A percentile compares a stretch with the other conserved stretches of the same genome.
Conservation (phyloP, 2,329 filamentous ascomycete species). For the Trichoderma atroviride region DNA sequence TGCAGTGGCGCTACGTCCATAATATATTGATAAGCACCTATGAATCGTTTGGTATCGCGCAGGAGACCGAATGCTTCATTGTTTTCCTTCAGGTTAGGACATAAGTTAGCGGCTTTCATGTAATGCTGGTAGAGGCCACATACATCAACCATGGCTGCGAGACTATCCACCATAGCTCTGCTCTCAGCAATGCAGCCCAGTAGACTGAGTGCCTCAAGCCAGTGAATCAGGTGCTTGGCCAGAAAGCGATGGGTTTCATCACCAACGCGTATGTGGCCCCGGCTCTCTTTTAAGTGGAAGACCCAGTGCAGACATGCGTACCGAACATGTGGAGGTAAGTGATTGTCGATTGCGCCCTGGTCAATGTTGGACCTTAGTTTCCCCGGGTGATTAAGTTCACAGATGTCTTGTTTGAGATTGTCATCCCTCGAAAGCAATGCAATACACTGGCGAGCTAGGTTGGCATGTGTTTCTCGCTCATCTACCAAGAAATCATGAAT, state of each 20-base stretch:
- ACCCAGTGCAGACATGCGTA: conserved; percentile 7
- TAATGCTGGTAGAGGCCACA: not conserved
- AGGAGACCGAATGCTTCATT: not conserved
- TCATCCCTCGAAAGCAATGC: not conserved
- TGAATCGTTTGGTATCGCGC: not conserved
- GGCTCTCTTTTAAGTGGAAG: not conserved
- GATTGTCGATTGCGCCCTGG: not conserved
- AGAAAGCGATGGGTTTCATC: not conserved
- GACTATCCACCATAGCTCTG: not conserved
- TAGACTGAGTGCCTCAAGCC: not conserved
- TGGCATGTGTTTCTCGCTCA: not conserved
- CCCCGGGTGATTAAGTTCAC: not conserved
- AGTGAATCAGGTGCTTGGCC: not conserved
- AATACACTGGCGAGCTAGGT: not conserved
- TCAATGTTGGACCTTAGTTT: not conserved
- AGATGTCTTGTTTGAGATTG: not conserved
- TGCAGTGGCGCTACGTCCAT: conserved; percentile 24
- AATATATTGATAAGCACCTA: not conserved
- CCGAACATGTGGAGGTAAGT: not conserved
- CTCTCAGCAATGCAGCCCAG: not conserved
- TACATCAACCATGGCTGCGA: not conserved
- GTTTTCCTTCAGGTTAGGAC: too few species aligned
- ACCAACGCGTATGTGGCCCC: not conserved
- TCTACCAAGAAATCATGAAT: not conserved
- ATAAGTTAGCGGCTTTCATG: too few species aligned